A percentile compares a stretch with the other conserved stretches of the same genome.
Evolutionary conservation across 805 yeast genomes (phyloP).

Genomic region (Alloascoidea africana): DNA sequence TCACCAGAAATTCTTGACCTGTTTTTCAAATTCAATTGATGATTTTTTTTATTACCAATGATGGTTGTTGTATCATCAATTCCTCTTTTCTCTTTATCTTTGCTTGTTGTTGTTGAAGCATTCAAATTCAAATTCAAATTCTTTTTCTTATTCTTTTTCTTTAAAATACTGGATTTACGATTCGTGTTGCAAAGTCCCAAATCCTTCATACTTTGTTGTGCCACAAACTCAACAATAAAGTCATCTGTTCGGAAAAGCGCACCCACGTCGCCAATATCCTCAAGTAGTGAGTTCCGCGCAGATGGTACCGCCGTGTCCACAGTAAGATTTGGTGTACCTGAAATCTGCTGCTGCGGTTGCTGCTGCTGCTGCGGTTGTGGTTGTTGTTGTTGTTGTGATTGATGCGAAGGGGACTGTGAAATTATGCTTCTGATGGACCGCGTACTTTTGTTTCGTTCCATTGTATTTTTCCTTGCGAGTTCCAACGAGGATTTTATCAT

Average conservation of each 20-base stretch:
- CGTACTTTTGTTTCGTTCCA: neutral
- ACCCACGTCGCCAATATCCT: too few relatives aligned
- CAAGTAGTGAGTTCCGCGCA: too few relatives aligned
- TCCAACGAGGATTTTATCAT: neutral
- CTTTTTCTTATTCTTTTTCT: neutral
- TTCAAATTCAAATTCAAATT: neutral
- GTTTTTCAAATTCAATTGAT: neutral
- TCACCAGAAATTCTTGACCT: neutral
- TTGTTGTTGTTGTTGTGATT: too few relatives aligned
- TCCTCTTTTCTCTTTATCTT: too few relatives aligned
- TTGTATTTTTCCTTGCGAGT: constrained; percentile 1
- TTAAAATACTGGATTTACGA: neutral
- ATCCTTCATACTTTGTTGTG: neutral
- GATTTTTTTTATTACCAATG: neutral
- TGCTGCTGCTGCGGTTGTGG: too few relatives aligned
- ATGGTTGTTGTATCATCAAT: neutral
- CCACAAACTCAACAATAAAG: neutral
- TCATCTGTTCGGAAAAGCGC: neutral
- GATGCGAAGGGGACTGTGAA: too few relatives aligned
- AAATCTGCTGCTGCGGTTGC: too few relatives aligned
- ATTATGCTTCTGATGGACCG: neutral
- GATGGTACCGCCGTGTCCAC: too few relatives aligned
- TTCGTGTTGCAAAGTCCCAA: neutral
- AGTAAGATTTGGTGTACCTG: too few relatives aligned
- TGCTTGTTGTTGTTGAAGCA: neutral